Conservation (phyloP, 2,329 filamentous ascomycete species). For the Beauveria sp. region DNA sequence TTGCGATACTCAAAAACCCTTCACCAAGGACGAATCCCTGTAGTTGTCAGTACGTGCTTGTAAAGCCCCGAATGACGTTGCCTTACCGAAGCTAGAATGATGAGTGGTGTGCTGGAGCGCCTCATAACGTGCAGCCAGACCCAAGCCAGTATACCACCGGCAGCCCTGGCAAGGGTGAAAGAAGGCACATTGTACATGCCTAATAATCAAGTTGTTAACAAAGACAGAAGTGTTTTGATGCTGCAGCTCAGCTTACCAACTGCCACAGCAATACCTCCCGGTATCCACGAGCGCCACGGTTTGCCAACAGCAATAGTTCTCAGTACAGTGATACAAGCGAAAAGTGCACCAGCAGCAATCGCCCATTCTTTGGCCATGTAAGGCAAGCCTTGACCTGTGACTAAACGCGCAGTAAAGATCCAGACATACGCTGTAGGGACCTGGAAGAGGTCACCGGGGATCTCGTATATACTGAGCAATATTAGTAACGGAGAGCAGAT, state of each 20-base stretch:
- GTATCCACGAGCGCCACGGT: constrained; percentile 68
- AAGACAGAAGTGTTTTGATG: not conserved
- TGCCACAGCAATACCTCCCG: constrained; percentile 91
- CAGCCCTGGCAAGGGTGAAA: constrained; percentile 82
- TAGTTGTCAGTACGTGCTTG: not conserved
- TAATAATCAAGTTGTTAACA: constrained; percentile 21
- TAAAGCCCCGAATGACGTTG: constrained; percentile 4
- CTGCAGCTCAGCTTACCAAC: constrained; percentile 54
- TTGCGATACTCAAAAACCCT: constrained; percentile 85
- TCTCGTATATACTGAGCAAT: constrained; percentile 62
- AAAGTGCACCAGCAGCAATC: constrained; percentile 64
- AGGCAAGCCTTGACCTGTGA: constrained; percentile 84
- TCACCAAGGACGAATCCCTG: constrained; percentile 86
- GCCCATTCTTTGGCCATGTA: constrained; percentile 78
- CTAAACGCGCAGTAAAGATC: constrained; percentile 91
- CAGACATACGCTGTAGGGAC: constrained; percentile 94
- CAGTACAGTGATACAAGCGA: constrained; percentile 61
- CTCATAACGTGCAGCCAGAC: constrained; percentile 59
- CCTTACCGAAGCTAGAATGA: constrained; percentile 71
- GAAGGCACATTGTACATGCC: constrained; percentile 98
- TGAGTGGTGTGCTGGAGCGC: constrained; percentile 63
- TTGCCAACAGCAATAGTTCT: constrained; percentile 52
- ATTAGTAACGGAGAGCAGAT: not conserved
- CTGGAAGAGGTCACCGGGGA: constrained; percentile 85
- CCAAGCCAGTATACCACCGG: constrained; percentile 67